These are phyloP conservation scores for Sporothrix mexicana DNA, from an alignment of 2,329 filamentous ascomycete genomes.

Conservation along the genomic window DNA sequence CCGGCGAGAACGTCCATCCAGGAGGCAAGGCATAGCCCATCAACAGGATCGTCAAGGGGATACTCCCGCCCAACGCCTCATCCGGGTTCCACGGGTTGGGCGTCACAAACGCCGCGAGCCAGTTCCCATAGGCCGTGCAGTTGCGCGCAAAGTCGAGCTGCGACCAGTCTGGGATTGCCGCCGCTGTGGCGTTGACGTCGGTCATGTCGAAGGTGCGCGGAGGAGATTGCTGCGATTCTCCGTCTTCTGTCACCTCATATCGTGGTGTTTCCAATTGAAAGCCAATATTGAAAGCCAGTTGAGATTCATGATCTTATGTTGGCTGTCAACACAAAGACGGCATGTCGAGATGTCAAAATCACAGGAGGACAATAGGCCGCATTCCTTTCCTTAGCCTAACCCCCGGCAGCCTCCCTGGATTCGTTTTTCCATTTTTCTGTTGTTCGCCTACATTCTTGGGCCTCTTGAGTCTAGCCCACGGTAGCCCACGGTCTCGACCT, in stretches of 20 bases:
- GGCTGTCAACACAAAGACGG: too few relatives aligned
- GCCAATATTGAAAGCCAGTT: too few relatives aligned
- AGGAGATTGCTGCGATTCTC: too few relatives aligned
- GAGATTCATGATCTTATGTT: too few relatives aligned
- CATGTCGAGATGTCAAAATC: too few relatives aligned
- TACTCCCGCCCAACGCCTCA: constrained; percentile 32
- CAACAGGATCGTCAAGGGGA: constrained; percentile 24
- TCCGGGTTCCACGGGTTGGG: constrained; percentile 32
- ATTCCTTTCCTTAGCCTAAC: too few relatives aligned
- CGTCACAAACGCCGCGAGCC: constrained; percentile 35
- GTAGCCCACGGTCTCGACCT: background rate
- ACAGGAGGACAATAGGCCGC: too few relatives aligned
- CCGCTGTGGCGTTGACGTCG: background rate
- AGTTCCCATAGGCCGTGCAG: constrained; percentile 37
- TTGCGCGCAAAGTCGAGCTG: constrained; percentile 38
- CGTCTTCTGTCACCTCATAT: too few relatives aligned
- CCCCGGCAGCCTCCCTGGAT: background rate
- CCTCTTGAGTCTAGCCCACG: background rate
- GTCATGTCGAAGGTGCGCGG: too few relatives aligned
- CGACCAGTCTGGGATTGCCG: constrained; percentile 25
- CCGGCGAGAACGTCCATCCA: constrained; percentile 9
- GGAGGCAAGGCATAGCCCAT: constrained; percentile 19
- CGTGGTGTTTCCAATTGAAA: too few relatives aligned
- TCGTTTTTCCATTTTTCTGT: background rate
- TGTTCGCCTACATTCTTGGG: background rate